These are phyloP conservation scores for Aulographum hederae DNA, from an alignment of 2,329 filamentous ascomycete species.

Conservation along the genomic window DNA sequence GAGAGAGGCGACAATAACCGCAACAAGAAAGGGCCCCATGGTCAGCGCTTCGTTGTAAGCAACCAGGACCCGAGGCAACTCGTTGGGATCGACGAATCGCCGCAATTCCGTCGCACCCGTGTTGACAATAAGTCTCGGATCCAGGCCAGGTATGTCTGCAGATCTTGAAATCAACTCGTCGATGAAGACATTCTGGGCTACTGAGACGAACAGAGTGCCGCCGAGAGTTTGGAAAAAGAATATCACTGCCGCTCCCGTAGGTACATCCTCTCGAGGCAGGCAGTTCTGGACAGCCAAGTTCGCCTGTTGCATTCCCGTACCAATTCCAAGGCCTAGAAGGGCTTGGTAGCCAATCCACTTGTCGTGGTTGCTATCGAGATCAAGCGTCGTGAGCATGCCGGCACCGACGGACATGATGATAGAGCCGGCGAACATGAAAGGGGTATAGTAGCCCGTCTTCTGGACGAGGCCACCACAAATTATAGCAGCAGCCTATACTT, in stretches of 20 bases:
- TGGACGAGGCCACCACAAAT: conserved; percentile 10
- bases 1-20: conserved; percentile 34
- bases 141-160: conserved; percentile 20
- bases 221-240: conserved; percentile 30
- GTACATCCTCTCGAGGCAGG: conserved; percentile 18
- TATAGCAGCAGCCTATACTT: no score
- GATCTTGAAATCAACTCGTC: conserved; percentile 28
- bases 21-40: conserved; percentile 39
- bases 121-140: conserved; percentile 23
- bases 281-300: conserved; percentile 21
- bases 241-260: conserved; percentile 21
- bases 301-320: conserved; percentile 21
- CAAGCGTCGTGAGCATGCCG: conserved; percentile 24
- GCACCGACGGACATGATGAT: conserved; percentile 15
- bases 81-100: conserved; percentile 18
- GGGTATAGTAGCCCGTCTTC: conserved; percentile 17
- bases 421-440: conserved; percentile 13
- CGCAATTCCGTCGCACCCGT: conserved; percentile 40
- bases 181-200: conserved; percentile 31
- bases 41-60: conserved; percentile 47
- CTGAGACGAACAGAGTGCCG: conserved; percentile 29
- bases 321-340: conserved; percentile 24
- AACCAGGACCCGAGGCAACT: conserved; percentile 35
- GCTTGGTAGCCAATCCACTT: conserved; percentile 32
- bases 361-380: conserved; percentile 15